These are phyloP conservation scores for Blastobotrys petasosporus DNA, from an alignment of 1,139 yeast genomes.

Conservation along the genomic window DNA sequence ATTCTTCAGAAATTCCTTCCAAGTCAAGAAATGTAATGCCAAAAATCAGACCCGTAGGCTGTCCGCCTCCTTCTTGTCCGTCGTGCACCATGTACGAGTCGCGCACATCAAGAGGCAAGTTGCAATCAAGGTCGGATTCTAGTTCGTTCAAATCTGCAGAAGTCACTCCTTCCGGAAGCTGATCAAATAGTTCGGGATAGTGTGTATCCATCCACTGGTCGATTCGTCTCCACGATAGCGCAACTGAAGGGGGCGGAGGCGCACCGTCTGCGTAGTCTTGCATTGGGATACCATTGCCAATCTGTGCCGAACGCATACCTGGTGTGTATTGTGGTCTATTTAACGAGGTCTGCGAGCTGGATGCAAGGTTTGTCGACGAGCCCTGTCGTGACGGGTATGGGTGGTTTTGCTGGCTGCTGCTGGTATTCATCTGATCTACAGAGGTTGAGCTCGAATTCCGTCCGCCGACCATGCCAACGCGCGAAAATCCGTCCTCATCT, in stretches of 20 bases:
- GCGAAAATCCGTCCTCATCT: conserved; percentile 21
- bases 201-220: conserved; percentile 70
- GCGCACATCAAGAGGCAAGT: conserved; percentile 68
- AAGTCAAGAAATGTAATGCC: conserved; percentile 67
- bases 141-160: conserved; percentile 71
- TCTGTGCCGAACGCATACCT: conserved; percentile 35
- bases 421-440: conserved; percentile 14
- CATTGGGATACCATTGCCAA: conserved; percentile 40
- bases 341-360: conserved; percentile 29
- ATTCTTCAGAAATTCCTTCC: conserved; percentile 65
- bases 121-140: conserved; percentile 61
- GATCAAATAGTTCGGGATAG: conserved; percentile 75
- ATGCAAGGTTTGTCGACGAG: conserved; percentile 16
- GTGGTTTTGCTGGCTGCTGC: conserved; percentile 3
- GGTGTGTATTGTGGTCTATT: conserved; percentile 32
- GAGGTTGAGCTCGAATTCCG: conserved; percentile 19
- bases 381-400: conserved; percentile 12
- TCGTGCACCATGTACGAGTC: conserved; percentile 72
- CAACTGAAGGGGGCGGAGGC: conserved; percentile 68
- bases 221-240: conserved; percentile 67
- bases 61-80: conserved; percentile 74
- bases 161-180: conserved; percentile 64
- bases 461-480: conserved; percentile 18
- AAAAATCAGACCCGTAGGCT: conserved; percentile 67
- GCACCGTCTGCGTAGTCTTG: conserved; percentile 44